These are phyloP conservation scores for Emericellopsis atlantica DNA, from an alignment of 2,329 filamentous ascomycete species.

Conservation along the genomic window DNA sequence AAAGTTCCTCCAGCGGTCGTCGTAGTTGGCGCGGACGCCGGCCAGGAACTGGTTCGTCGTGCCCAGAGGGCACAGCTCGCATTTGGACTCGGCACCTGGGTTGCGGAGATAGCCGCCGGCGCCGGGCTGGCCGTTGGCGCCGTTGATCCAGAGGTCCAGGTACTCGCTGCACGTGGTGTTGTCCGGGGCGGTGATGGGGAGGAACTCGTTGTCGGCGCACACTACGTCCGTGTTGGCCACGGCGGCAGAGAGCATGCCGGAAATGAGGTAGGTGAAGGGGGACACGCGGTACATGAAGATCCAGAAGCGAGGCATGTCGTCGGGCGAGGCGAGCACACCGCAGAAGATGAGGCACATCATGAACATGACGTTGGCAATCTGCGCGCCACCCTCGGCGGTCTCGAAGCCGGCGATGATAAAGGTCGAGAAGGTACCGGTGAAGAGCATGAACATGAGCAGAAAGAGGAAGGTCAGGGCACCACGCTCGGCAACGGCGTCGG, in stretches of 20 bases:
- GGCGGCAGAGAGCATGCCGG: constrained; percentile 56
- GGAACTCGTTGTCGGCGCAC: constrained; percentile 59
- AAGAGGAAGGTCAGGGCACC: constrained; percentile 72
- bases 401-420: constrained; percentile 67
- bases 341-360: constrained; percentile 47
- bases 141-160: constrained; percentile 42
- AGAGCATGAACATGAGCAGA: constrained; percentile 62
- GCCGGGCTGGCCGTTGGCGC: constrained; percentile 30
- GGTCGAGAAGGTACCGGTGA: constrained; percentile 69
- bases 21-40: constrained; percentile 36
- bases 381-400: constrained; percentile 63
- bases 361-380: constrained; percentile 66
- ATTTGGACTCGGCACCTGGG: constrained; percentile 28
- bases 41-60: constrained; percentile 40
- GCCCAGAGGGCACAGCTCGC: constrained; percentile 40
- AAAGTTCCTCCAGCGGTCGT: constrained; percentile 55
- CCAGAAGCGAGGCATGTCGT: constrained; percentile 60
- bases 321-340: constrained; percentile 49
- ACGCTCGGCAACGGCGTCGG: constrained; percentile 51
- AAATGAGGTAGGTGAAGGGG: constrained; percentile 72
- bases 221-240: constrained; percentile 52
- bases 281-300: constrained; percentile 75
- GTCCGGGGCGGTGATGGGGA: constrained; percentile 49
- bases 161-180: constrained; percentile 50
- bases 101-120: constrained; percentile 40